Evolutionary conservation across 2,329 filamentous ascomycete genomes (phyloP), one percentile per base, ranked within the genome.

Genomic region (Parafenestella ontariensis): DNA sequence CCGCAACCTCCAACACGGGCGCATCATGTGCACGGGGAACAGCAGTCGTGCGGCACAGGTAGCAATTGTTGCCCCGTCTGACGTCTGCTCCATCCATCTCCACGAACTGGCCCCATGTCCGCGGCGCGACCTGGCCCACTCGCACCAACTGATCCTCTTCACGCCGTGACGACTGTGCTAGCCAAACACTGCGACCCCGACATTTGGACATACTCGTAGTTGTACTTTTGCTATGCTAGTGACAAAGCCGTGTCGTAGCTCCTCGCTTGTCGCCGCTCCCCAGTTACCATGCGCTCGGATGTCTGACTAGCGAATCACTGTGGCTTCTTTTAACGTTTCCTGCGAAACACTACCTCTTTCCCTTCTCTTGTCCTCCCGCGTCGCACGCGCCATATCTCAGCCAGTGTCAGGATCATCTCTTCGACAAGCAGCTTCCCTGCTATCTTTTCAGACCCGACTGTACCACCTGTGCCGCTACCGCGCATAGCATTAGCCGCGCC

Each of bases 121-220:
- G 24, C 46, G 52, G 59, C 13, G 18, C 59, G 63, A 71, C 68
- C 68, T 72, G 69, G 69, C 68, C 60, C 55, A 20, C 61, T 59
- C 54, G 56, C 58, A 61, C 58, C 69, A 62, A 68, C 65, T 63
- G 20, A 47, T 59, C 41, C 26, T 20, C 24, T 24, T 11, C 23
- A 33, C 42, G 13, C 3, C 13, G 28, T 45, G 31, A 52, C 51
- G 49, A 59, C 42, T 23, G 15, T 47, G 31, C n/a, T n/a, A n/a
- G n/a, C n/a, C n/a, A n/a, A n/a, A n/a, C n/a, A n/a, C n/a, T n/a
- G n/a, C n/a, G n/a, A n/a, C n/a, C n/a, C n/a, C n/a, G n/a, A n/a
- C n/a, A n/a, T n/a, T n/a, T n/a, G n/a, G n/a, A n/a, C n/a, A n/a
- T n/a, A n/a, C n/a, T n/a, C n/a, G n/a, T n/a, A n/a, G n/a, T n/a